phyloP scores from a whole-genome alignment of 306 rosid species.

The Quillaja saponaria region DNA sequence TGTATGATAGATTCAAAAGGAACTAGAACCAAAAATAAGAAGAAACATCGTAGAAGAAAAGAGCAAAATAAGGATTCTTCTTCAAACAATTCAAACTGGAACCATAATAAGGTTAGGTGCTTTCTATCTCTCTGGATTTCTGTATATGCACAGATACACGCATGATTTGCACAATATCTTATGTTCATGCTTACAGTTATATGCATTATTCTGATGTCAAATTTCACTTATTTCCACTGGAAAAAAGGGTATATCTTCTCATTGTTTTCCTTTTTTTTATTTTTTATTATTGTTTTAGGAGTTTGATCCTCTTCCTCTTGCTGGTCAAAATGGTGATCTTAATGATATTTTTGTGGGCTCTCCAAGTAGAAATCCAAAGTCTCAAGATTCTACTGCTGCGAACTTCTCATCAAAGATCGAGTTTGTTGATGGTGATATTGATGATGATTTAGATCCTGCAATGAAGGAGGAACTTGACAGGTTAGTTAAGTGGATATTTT shows the following conservation, averaged over 20 bases:
- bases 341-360: constrained; percentile 42
- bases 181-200: neutral
- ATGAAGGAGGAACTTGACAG: constrained; percentile 90
- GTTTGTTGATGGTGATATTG: constrained; percentile 64
- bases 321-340: constrained; percentile 46
- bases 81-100: constrained; percentile 44
- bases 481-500: constrained; percentile 44
- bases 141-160: neutral
- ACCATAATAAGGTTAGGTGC: constrained; percentile 52
- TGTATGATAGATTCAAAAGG: constrained; percentile 60
- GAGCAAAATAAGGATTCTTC: constrained; percentile 62
- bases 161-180: too few relatives aligned
- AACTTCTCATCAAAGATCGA: constrained; percentile 58
- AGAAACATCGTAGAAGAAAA: constrained; percentile 78
- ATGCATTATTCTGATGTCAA: constrained; percentile 1
- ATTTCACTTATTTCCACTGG: constrained; percentile 1
- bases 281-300: constrained; percentile 50
- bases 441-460: constrained; percentile 86
- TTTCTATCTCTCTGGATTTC: constrained; percentile 10
- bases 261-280: constrained; percentile 13
- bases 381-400: constrained; percentile 50
- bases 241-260: constrained; percentile 20
- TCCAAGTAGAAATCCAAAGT: constrained; percentile 48
- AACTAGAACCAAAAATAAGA: constrained; percentile 62
- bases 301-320: constrained; percentile 45